These are phyloP conservation scores for Spathaspora hagerdaliae DNA, from an alignment of 805 yeast genomes.

Conservation along the genomic window DNA sequence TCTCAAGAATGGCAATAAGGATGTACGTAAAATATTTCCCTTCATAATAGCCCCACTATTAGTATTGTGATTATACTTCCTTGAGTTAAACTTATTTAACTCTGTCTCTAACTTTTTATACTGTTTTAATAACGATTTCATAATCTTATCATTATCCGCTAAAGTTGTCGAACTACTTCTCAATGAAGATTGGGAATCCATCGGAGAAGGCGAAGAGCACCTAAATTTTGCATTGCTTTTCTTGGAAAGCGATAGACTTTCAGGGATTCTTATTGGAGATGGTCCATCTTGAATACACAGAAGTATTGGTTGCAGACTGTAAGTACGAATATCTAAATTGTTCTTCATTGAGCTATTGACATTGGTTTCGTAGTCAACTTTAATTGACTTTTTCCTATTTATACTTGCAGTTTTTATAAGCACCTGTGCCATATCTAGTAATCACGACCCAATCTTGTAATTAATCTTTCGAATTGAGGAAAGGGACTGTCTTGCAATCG, in stretches of 20 bases:
- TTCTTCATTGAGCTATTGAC: neutral
- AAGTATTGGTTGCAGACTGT: neutral
- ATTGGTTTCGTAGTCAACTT: neutral
- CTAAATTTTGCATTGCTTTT: neutral
- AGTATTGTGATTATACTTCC: conserved; percentile 26
- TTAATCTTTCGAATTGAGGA: too few species aligned
- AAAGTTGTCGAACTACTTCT: conserved; percentile 1
- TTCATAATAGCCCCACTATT: conserved; percentile 9
- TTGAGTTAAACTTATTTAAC: conserved; percentile 40
- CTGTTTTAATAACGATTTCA: conserved; percentile 22
- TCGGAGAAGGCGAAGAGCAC: neutral
- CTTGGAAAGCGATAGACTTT: neutral
- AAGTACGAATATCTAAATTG: neutral
- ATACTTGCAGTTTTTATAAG: neutral
- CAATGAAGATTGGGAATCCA: neutral
- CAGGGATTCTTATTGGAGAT: neutral
- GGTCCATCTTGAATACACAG: neutral
- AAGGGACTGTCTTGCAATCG: too few species aligned
- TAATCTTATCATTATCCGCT: conserved; percentile 9
- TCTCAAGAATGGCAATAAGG: conserved; percentile 44
- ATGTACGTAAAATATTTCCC: conserved; percentile 42
- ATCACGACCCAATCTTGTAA: too few species aligned
- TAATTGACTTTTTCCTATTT: neutral
- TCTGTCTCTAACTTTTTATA: conserved; percentile 42
- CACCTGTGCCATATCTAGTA: neutral